Evolutionary conservation across 768 basidiomycete species (phyloP).

Genomic region (Crassisporium funariophilum): DNA sequence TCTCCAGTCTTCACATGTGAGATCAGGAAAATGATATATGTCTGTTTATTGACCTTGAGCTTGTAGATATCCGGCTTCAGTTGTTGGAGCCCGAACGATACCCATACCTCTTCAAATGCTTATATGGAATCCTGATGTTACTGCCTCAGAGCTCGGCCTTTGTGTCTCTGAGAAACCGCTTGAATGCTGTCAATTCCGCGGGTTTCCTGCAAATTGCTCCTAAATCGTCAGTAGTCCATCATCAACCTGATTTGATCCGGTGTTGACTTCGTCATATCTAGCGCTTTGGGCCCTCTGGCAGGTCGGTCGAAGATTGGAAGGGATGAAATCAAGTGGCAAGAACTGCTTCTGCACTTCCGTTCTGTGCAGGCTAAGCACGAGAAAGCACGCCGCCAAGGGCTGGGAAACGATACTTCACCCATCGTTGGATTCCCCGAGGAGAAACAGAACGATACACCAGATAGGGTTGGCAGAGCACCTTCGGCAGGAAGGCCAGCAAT

Average conservation of each 20-base stretch:
- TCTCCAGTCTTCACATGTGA: constrained; percentile 97
- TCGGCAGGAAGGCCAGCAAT: constrained; percentile 45
- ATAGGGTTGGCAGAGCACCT: constrained; percentile 22
- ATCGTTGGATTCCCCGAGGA: constrained; percentile 52
- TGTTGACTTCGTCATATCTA: constrained; percentile 11
- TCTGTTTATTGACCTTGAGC: constrained; percentile 1
- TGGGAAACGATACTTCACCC: constrained; percentile 62
- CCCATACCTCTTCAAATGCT: constrained; percentile 94
- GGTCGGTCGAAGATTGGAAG: constrained; percentile 77
- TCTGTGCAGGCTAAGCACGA: constrained; percentile 89
- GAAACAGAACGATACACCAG: constrained; percentile 34
- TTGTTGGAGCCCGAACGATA: constrained; percentile 96
- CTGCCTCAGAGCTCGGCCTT: constrained; percentile 97
- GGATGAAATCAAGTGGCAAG: constrained; percentile 97
- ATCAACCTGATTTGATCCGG: not conserved
- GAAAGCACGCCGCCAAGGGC: constrained; percentile 79
- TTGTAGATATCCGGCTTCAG: constrained; percentile 81
- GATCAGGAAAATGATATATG: constrained; percentile 21
- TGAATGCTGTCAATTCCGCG: constrained; percentile 93
- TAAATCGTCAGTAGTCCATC: constrained; percentile 59
- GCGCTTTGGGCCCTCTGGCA: constrained; percentile 38
- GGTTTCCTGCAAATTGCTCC: constrained; percentile 92
- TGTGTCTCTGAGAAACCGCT: constrained; percentile 87
- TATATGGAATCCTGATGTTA: constrained; percentile 96
- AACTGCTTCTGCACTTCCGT: constrained; percentile 90